Evolutionary conservation across 2,329 filamentous ascomycete genomes (phyloP).

Genomic region (Sporothrix schenckii): DNA sequence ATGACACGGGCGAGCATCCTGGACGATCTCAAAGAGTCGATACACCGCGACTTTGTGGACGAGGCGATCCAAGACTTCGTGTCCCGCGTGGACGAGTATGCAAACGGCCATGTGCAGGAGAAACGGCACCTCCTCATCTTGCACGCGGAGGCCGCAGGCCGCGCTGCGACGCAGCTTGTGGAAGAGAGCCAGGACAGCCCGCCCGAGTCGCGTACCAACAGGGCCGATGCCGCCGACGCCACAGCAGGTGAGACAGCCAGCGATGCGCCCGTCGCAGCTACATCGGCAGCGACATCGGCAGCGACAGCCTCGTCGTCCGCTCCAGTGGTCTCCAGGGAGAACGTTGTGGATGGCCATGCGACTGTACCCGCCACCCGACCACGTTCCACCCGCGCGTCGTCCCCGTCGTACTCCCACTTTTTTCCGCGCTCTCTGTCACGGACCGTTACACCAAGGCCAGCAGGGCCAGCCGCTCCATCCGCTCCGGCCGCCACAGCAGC

Average conservation of each 20-base stretch:
- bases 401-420: not conserved
- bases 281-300: not conserved
- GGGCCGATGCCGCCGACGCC: too few species aligned
- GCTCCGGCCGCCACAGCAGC: too few species aligned
- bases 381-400: not conserved
- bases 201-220: not conserved
- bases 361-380: not conserved
- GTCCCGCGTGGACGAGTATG: not conserved
- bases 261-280: not conserved
- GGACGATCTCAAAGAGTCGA: not conserved
- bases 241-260: too few species aligned
- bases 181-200: not conserved
- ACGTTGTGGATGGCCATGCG: not conserved
- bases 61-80: not conserved
- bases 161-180: not conserved
- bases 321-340: not conserved
- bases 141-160: not conserved
- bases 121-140: not conserved
- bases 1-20: not conserved
- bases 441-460: not conserved
- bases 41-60: not conserved
- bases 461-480: too few species aligned
- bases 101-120: not conserved
- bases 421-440: not conserved
- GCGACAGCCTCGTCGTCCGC: not conserved